phyloP scores from a whole-genome alignment of 202 grass and related monocot genomes.

The Brachypodium distachyon region DNA sequence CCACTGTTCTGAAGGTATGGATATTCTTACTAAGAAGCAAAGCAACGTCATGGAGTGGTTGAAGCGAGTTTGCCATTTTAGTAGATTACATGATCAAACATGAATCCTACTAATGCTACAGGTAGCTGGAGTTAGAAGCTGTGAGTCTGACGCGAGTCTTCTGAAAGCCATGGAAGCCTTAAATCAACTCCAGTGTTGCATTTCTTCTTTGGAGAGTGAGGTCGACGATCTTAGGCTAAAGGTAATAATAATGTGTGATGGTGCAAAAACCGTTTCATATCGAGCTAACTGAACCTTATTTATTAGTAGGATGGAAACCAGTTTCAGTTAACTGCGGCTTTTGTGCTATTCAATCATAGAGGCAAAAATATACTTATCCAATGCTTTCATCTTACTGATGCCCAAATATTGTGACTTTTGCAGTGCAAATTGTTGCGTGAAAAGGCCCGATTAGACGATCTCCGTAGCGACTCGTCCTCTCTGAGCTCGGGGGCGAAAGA shows the following conservation, averaged over 20 bases:
- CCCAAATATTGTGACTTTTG: neutral
- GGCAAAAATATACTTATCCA: neutral
- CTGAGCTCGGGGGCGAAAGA: constrained; percentile 10
- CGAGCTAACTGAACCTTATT: neutral
- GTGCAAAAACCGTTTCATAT: neutral
- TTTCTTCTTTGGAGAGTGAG: constrained; percentile 54
- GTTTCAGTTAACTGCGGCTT: neutral
- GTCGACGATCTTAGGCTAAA: constrained; percentile 64
- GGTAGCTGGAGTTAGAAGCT: constrained; percentile 56
- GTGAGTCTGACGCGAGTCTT: constrained; percentile 33
- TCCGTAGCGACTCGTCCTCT: constrained; percentile 38
- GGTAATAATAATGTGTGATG: constrained; percentile 33
- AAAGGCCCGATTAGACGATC: constrained; percentile 40
- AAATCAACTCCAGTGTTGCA: constrained; percentile 44
- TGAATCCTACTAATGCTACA: constrained; percentile 34
- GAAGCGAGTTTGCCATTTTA: neutral
- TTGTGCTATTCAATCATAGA: neutral
- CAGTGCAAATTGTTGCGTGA: constrained; percentile 73
- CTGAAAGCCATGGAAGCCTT: constrained; percentile 56
- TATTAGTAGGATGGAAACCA: neutral
- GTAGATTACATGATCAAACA: constrained; percentile 14
- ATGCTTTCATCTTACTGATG: neutral
- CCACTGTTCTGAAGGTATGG: constrained; percentile 61
- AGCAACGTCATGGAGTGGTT: neutral
- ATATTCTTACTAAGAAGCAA: neutral